phyloP scores from a whole-genome alignment of 2,329 filamentous ascomycete species.

The Dissoconium aciculare region DNA sequence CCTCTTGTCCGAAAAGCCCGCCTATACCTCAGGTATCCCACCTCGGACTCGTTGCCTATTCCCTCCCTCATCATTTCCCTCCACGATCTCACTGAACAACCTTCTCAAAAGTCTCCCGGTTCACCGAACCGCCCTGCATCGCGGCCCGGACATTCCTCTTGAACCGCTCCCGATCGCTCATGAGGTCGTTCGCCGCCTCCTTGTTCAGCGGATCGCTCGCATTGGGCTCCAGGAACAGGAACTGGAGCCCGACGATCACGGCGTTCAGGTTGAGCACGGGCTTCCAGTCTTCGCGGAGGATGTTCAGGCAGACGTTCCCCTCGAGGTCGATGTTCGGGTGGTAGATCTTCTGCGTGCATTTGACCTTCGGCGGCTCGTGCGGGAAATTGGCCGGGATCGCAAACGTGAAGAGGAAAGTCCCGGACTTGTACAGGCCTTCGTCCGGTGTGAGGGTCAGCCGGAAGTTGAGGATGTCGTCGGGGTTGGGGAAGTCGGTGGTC shows the following conservation, averaged over 20 bases:
- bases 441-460: conserved; percentile 68
- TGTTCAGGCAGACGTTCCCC: conserved; percentile 96
- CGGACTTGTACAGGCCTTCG: conserved; percentile 78
- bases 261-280: conserved; percentile 93
- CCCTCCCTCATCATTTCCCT: too few species aligned
- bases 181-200: conserved; percentile 85
- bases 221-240: conserved; percentile 94
- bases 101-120: conserved; percentile 58
- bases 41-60: too few species aligned
- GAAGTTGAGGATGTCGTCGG: conserved; percentile 77
- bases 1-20: too few species aligned
- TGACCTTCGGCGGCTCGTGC: conserved; percentile 94
- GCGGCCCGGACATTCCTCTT: conserved; percentile 75
- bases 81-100: conserved; percentile 47
- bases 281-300: conserved; percentile 96
- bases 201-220: conserved; percentile 96
- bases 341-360: conserved; percentile 95
- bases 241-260: conserved; percentile 87
- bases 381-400: conserved; percentile 89
- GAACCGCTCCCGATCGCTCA: conserved; percentile 72
- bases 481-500: conserved; percentile 66
- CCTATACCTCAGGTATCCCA: too few species aligned
- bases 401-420: conserved; percentile 79
- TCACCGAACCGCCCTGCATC: conserved; percentile 68
- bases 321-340: conserved; percentile 97